Evolutionary conservation across 352 stramenopile genomes (phyloP).

Genomic region (Globisporangium carolinianum): DNA sequence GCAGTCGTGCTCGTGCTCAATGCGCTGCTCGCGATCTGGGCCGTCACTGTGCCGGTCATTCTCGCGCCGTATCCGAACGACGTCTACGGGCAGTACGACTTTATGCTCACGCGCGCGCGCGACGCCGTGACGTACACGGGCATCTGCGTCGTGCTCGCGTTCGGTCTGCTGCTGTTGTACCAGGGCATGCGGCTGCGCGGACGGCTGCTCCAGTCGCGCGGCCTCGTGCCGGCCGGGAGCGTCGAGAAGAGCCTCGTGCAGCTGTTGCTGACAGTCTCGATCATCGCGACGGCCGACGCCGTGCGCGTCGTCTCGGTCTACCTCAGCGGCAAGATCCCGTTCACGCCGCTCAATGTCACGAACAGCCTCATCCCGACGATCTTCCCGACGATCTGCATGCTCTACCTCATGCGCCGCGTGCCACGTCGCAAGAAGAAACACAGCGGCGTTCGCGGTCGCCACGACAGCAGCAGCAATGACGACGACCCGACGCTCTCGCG

Average conservation of each 20-base stretch:
- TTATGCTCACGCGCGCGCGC: slow-evolving; percentile 47
- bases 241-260: slow-evolving; percentile 78
- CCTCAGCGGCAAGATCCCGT: slow-evolving; percentile 39
- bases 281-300: slow-evolving; percentile 72
- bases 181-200: slow-evolving; percentile 69
- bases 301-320: slow-evolving; percentile 59
- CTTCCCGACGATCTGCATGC: slow-evolving; percentile 85
- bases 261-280: slow-evolving; percentile 72
- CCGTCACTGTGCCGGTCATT: slow-evolving; percentile 44
- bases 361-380: slow-evolving; percentile 18
- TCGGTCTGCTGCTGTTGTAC: slow-evolving; percentile 58
- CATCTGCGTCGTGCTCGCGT: slow-evolving; percentile 51
- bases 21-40: slow-evolving; percentile 46
- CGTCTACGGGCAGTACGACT: slow-evolving; percentile 54
- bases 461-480: slow-evolving; percentile 12
- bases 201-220: slow-evolving; percentile 62
- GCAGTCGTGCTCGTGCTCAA: slow-evolving; percentile 56
- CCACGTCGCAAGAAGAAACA: slow-evolving; percentile 16
- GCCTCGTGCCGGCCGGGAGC: slow-evolving; percentile 54
- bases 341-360: slow-evolving; percentile 63
- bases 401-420: slow-evolving; percentile 83
- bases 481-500: slow-evolving; percentile 37
- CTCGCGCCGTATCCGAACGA: slow-evolving; percentile 47
- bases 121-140: slow-evolving; percentile 51
- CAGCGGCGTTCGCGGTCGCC: slow-evolving; percentile 2